Evolutionary conservation across 345 rosid species (phyloP), one percentile per base, ranked within the genome.

Genomic region (Syzygium aqueum): DNA sequence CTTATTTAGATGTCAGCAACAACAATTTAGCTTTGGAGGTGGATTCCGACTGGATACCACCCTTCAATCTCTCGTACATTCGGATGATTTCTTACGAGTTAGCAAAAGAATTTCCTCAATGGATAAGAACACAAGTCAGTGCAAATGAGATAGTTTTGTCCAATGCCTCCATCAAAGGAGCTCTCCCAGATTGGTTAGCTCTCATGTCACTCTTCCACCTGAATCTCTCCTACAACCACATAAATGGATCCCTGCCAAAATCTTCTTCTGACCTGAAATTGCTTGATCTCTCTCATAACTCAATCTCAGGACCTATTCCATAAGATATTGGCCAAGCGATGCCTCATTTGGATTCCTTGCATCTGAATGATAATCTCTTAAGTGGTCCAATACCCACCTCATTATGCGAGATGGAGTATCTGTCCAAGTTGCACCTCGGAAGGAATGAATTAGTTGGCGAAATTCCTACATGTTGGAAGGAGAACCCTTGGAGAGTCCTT

Each of bases 381-480:
- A 52, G 63, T 0, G 85, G 77, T 53, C 17, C 88, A 40, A 23
- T 86, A 9, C 73, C 33, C n/a, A 61, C 73, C 33, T 61, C 73
- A 61, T 61, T 61, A n/a, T n/a, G 73, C 2, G 2, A 0, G 73
- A n/a, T 63, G 37, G 37, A 14, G 11, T 2, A 2, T n/a, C 15
- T 83, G 10, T 0, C 0, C 0, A 0, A 0, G 19, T 49, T 82
- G 50, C 49, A 49, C 0, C 77, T 87, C 15, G 9, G 30, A 8
- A 14, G 33, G 33, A 87, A 84, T 25, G 1, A 51, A n/a, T 83
- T 87, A 52, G 40, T 51, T 43, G 89, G 86, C 21, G 46, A 28
- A 25, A 87, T 87, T 0, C 27, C 77, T 37, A 84, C 27, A 30
- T 61, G 84, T 52, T 84, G 89, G 89, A 40, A 63, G 33, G 12